A percentile compares a stretch with the other conserved stretches of the same genome.
phyloP scores from a whole-genome alignment of 345 rosid genomes.

The Eucalyptus caleyi region DNA sequence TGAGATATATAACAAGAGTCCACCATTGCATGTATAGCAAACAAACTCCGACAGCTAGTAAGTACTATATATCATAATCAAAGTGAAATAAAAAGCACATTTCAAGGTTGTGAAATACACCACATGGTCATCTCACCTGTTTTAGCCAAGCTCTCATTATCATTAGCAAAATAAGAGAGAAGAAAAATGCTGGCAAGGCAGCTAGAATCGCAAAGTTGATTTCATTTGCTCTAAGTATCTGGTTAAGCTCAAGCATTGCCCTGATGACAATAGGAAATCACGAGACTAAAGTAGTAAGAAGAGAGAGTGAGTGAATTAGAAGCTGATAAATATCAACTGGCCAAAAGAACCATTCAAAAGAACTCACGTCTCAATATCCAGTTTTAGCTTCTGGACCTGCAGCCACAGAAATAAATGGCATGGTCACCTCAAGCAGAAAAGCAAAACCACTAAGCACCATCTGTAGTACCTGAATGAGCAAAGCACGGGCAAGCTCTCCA shows the following conservation, averaged over 20 bases:
- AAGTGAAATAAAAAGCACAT: neutral
- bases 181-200: constrained; percentile 90
- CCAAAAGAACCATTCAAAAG: neutral
- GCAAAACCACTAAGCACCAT: neutral
- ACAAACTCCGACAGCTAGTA: neutral
- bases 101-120: neutral
- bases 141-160: constrained; percentile 65
- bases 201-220: constrained; percentile 93
- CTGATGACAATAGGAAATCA: constrained; percentile 19
- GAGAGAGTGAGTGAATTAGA: neutral
- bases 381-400: constrained; percentile 96
- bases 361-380: constrained; percentile 90
- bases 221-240: constrained; percentile 93
- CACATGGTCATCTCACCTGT: constrained; percentile 23
- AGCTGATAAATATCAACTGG: neutral
- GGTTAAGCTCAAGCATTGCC: constrained; percentile 97
- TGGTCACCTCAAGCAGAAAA: neutral
- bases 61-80: neutral
- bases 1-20: neutral
- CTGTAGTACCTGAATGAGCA: constrained; percentile 77
- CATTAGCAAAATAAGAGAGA: constrained; percentile 52
- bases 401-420: constrained; percentile 1
- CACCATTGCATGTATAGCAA: neutral
- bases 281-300: neutral
- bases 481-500: constrained; percentile 95